Percentiles rank a stretch among this genome's conserved stretches.
phyloP scores from a whole-genome alignment of 1,139 yeast genomes.

The Hemisphaericaspora lyxosophila region DNA sequence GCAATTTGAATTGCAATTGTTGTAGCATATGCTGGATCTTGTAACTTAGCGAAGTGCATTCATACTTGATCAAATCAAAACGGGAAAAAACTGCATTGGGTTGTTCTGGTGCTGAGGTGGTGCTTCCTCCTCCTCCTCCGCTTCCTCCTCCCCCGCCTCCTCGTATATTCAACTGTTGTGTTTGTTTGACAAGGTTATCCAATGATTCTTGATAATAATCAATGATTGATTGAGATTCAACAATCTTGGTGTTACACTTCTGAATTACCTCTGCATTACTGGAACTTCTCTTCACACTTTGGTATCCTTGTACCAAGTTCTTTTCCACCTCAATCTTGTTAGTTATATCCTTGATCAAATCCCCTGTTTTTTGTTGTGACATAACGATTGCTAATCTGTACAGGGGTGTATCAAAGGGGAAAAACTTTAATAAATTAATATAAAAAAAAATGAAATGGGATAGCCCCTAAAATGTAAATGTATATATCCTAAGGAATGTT shows the following conservation, averaged over 20 bases:
- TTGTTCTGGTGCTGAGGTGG: slow-evolving; percentile 11
- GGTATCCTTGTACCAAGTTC: slow-evolving; percentile 86
- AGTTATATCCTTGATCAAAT: slow-evolving; percentile 60
- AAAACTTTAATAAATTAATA: too few species aligned
- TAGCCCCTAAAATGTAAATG: too few species aligned
- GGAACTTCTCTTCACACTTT: slow-evolving; percentile 74
- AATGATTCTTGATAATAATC: slow-evolving; percentile 82
- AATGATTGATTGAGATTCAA: slow-evolving; percentile 89
- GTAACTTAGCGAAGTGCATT: slow-evolving; percentile 94
- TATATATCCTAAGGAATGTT: too few species aligned
- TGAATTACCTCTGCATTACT: slow-evolving; percentile 80
- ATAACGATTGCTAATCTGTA: too few species aligned
- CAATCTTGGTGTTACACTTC: slow-evolving; percentile 83
- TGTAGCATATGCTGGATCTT: slow-evolving; percentile 93
- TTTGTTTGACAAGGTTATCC: slow-evolving; percentile 53
- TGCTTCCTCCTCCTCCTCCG: slow-evolving; percentile 4
- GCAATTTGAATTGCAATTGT: slow-evolving; percentile 87
- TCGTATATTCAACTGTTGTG: slow-evolving; percentile 9
- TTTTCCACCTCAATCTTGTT: slow-evolving; percentile 84
- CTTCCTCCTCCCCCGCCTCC: slow-evolving; percentile 1
- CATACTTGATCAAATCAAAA: slow-evolving; percentile 83
- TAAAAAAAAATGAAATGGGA: too few species aligned
- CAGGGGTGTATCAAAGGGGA: too few species aligned
- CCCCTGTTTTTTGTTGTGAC: slow-evolving; percentile 19
- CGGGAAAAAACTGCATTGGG: slow-evolving; percentile 53